Conservation (phyloP, 73 alveolate genomes). For the Paramecium caudatum region DNA sequence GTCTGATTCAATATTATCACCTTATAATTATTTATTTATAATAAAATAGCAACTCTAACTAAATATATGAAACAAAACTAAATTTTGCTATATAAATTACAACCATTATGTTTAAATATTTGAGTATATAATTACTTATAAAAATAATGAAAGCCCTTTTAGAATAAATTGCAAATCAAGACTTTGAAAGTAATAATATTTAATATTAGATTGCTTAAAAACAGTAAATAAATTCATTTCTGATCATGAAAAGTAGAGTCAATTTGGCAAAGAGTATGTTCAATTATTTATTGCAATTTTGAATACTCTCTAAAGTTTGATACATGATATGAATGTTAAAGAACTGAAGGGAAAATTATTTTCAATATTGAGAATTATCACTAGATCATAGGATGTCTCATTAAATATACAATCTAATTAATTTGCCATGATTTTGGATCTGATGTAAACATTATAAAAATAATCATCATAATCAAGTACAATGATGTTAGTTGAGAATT, state of each 20-base stretch:
- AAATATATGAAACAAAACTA: no score
- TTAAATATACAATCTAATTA: neutral
- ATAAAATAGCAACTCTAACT: no score
- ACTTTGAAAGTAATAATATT: neutral
- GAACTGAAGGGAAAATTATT: neutral
- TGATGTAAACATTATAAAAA: neutral
- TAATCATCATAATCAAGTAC: neutral
- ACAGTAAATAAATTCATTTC: neutral
- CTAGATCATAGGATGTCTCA: slow-evolving; percentile 10
- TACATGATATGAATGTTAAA: neutral
- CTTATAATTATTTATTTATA: no score
- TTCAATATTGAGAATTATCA: neutral
- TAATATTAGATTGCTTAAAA: neutral
- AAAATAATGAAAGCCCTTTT: slow-evolving; percentile 23
- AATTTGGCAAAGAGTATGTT: neutral
- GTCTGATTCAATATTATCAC: neutral
- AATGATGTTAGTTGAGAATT: neutral
- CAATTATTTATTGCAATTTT: neutral
- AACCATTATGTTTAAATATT: no score
- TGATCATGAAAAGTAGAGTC: neutral
- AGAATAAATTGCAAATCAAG: neutral
- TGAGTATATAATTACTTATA: no score
- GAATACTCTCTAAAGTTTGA: neutral
- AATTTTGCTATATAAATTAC: no score
- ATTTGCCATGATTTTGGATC: neutral